Evolutionary conservation across 1,284 basidiomycete species (phyloP), one percentile per base, ranked within the genome.

Genomic region (Ganoderma resinaceum): DNA sequence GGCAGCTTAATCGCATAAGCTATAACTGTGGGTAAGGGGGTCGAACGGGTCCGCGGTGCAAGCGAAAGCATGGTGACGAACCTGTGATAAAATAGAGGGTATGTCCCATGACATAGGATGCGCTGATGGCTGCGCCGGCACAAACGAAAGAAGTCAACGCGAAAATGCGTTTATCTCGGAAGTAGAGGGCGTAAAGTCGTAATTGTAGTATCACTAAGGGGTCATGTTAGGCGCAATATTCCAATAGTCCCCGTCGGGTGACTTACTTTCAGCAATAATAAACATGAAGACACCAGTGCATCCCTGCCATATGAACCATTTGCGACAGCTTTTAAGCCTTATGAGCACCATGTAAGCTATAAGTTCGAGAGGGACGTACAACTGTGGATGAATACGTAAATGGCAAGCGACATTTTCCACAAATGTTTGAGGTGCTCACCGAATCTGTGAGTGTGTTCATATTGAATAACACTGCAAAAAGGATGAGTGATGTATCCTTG

Each of bases 151-250:
- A 75, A 84, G 87, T 86, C 23, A 86, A 67, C 3, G 76, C 76
- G 2, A 89, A 80, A 33, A 89, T 75, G 63, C 80, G 83, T 72
- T 83, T 86, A 76, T 87, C 82, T 37, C 86, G 75, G 67, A 84
- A 85, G 75, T 88, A 89, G 65, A 90, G 77, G 0, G 87, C 88
- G 74, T 87, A 89, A n/a, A 90, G 74, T n/a, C 88, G 85, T 76
- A 89, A 85, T 76, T 87, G 87, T 16, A 90, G 80, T 67, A 89
- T 87, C 35, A 84, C 87, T 89, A 68, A 20, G n/a, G 14, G 60
- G 20, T 23, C 37, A n/a, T 35, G 1, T 37, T 40, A 12, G 29
- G 66, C 66, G 6, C 61, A 52, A 26, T 3, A n/a, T n/a, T 35
- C 20, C 12, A 3, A 42, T 20, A 9, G 9, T 26, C 37, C 9